Percentiles rank a stretch among this genome's conserved stretches.
Evolutionary conservation across 2,329 filamentous ascomycete species (phyloP).

Genomic region (Tolypocladium pustulatum): DNA sequence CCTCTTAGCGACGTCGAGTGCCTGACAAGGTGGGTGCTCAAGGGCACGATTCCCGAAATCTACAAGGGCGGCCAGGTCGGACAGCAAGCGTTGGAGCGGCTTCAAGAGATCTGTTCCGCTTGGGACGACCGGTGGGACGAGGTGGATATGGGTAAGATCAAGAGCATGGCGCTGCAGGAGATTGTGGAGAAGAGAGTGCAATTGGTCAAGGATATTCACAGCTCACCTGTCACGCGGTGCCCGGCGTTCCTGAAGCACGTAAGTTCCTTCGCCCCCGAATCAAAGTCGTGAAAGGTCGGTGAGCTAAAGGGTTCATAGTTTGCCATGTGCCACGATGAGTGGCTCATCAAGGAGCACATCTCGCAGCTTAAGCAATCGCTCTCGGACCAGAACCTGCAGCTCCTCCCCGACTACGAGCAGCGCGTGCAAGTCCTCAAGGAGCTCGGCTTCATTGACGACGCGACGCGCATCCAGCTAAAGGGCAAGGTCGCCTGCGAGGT

Average conservation of each 20-base stretch:
- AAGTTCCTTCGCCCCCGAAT: constrained; percentile 25
- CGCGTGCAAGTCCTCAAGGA: constrained; percentile 86
- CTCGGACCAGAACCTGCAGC: constrained; percentile 91
- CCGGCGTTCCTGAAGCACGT: constrained; percentile 79
- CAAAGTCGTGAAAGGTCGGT: background rate
- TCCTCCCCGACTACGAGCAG: constrained; percentile 94
- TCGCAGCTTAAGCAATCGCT: constrained; percentile 76
- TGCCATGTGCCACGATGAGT: constrained; percentile 92
- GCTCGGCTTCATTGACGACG: constrained; percentile 81
- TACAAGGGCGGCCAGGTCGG: constrained; percentile 41
- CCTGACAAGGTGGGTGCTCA: constrained; percentile 59
- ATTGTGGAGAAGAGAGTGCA: constrained; percentile 61
- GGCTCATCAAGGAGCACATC: constrained; percentile 92
- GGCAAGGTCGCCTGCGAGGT: constrained; percentile 98
- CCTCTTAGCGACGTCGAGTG: constrained; percentile 74
- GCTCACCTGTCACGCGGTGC: constrained; percentile 58
- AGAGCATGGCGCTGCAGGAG: constrained; percentile 72
- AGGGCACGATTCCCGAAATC: constrained; percentile 48
- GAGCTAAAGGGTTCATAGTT: constrained; percentile 46
- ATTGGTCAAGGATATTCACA: constrained; percentile 51
- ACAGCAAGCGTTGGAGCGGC: constrained; percentile 51
- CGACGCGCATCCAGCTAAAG: constrained; percentile 83
- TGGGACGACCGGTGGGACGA: constrained; percentile 82
- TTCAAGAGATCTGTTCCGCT: constrained; percentile 57
- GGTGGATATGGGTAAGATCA: constrained; percentile 70